Evolutionary conservation across 2,329 filamentous ascomycete species (phyloP), one percentile per base, ranked within the genome.

Genomic region (Colletotrichum echinochloae): DNA sequence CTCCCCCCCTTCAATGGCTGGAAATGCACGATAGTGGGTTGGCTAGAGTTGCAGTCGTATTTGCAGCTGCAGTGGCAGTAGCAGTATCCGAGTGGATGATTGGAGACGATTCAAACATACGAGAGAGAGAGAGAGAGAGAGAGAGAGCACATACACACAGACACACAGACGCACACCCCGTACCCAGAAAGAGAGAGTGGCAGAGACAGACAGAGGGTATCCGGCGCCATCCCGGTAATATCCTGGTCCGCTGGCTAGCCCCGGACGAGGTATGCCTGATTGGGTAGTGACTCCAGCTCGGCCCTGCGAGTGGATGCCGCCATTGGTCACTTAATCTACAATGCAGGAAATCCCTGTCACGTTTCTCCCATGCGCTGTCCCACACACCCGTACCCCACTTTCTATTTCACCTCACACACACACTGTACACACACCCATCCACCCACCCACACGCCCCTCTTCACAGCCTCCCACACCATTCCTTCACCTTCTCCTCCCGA

Each of bases 301-400:
- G 79, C 79, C 78, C 78, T 79, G 71, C 60, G 71, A 76, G 60
- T 65, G 71, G 56, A 65, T 72, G 70, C 77, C 76, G 77, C 81
- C 80, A 88, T 87, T 88, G 86, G 86, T 75, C 81, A 80, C 78
- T 83, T 84, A 82, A 87, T 87, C 81, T 82, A 81, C 83, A 82
- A 83, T 81, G 80, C 81, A 80, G 80, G 77, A 74, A 76, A 77
- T 77, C 83, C 83, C 80, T 84, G 82, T 85, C 83, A 83, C 82
- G 79, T 83, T 84, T 84, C 80, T 83, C 79, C 82, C 83, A 86
- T 86, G 83, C 83, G 80, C 75, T 82, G 83, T 84, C 79, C 80
- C 80, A 81, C 74, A 64, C 46, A 30, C 18, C 33, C 60, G 23
- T 23, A 54, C 18, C 26, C 44, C 26, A 60, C 30, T 57, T 44